Evolutionary conservation across 495 filamentous ascomycete genomes (phyloP).

Genomic region (Lasiosphaeria ovina): DNA sequence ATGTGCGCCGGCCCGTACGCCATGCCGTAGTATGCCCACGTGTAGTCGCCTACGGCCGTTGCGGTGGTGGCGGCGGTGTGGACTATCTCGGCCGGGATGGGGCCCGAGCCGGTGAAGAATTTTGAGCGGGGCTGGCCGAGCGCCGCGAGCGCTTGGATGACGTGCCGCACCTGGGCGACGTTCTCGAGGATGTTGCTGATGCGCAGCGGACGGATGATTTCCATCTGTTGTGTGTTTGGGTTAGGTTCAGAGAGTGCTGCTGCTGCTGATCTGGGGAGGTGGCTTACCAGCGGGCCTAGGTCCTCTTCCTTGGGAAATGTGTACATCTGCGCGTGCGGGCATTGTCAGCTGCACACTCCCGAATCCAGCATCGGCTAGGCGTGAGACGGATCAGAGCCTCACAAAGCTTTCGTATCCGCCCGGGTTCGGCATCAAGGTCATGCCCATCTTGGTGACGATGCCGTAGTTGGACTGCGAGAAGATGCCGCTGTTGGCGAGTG

Average conservation of each 20-base stretch:
- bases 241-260: conserved; percentile 3
- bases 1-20: conserved; percentile 49
- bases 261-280: not conserved
- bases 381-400: conserved; percentile 11
- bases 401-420: conserved; percentile 50
- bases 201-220: conserved; percentile 52
- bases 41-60: conserved; percentile 40
- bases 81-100: conserved; percentile 38
- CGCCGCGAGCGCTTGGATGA: conserved; percentile 49
- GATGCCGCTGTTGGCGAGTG: conserved; percentile 43
- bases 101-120: conserved; percentile 41
- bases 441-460: conserved; percentile 60
- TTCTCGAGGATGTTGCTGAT: conserved; percentile 54
- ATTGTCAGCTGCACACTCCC: no score
- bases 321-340: conserved; percentile 41
- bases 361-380: not conserved
- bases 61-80: conserved; percentile 34
- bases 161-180: conserved; percentile 54
- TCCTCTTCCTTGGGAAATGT: conserved; percentile 53
- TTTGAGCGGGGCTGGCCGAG: conserved; percentile 42
- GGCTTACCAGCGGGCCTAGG: conserved; percentile 39
- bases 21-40: conserved; percentile 58
- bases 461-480: conserved; percentile 59
- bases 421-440: conserved; percentile 52
- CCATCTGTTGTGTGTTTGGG: conserved; percentile 24